A percentile compares a stretch with the other conserved stretches of the same genome.
Conservation (phyloP, 2,329 filamentous ascomycete species). For the Cercospora sp. region DNA sequence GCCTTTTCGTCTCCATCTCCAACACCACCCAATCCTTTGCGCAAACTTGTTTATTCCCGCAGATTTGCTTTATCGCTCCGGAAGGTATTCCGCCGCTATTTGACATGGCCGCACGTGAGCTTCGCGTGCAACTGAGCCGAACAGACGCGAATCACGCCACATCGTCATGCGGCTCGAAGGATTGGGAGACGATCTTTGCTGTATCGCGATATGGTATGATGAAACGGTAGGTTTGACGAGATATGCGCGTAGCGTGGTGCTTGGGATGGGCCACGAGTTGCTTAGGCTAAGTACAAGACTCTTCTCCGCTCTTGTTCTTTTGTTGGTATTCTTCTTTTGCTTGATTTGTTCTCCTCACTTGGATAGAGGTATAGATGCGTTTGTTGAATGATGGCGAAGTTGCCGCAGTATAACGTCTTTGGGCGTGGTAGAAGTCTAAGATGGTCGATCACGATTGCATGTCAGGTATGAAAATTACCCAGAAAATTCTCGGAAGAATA, state of each 20-base stretch:
- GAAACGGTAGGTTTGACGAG: neutral
- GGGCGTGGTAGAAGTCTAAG: slow-evolving; percentile 34
- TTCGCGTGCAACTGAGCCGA: slow-evolving; percentile 19
- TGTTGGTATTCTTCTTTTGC: neutral
- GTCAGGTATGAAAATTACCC: slow-evolving; percentile 24
- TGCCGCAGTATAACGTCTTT: slow-evolving; percentile 33
- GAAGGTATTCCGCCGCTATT: neutral
- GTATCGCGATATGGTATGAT: slow-evolving; percentile 3
- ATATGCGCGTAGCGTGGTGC: neutral
- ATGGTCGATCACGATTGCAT: slow-evolving; percentile 36
- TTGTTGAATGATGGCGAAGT: slow-evolving; percentile 4
- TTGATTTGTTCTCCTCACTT: neutral
- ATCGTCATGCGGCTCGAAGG: slow-evolving; percentile 12
- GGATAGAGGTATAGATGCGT: neutral
- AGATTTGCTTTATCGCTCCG: slow-evolving; percentile 1
- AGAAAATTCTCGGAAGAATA: neutral
- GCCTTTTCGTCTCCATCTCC: neutral
- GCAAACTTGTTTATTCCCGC: neutral
- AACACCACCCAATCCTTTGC: neutral
- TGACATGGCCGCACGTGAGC: neutral
- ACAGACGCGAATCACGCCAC: slow-evolving; percentile 7
- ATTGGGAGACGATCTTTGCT: slow-evolving; percentile 15
- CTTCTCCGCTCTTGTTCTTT: slow-evolving; percentile 1
- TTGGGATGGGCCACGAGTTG: slow-evolving; percentile 3
- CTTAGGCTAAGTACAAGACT: slow-evolving; percentile 9